Evolutionary conservation across 2,329 filamentous ascomycete genomes (phyloP), one percentile per base, ranked within the genome.

Genomic region (Coleophoma cylindrospora): DNA sequence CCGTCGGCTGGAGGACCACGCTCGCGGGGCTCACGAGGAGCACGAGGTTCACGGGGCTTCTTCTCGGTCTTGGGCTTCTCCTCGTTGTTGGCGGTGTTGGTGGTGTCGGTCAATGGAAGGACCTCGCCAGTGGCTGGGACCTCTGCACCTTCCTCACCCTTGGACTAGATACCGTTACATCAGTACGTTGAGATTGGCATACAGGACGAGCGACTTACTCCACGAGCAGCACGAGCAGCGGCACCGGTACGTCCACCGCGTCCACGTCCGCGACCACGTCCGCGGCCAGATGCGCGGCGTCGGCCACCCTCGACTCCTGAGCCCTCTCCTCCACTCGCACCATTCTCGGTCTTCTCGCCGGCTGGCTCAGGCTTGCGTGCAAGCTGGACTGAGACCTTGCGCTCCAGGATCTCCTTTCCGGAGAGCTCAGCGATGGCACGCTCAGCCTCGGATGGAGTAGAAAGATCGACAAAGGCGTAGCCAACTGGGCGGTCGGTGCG

Each of bases 381-480:
- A 66, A 96, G 87, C 79, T 99, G 94, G 61, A 99, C 94, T 43
- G 91, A 97, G 68, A 97, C 94, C 86, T 97, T 97, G 74, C 94
- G 92, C 74, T 96, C 91, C 53, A 97, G 84, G 65, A 99, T 94
- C 76, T 95, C 91, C 80, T 96, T 91, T 73, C 92, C 92, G 65
- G 94, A 96, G 60, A 99, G 87, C 75, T 96, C 90, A 64, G 83
- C 79, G 65, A 99, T 97, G 67, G 94, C 94, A 71, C 91, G 89
- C 75, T 96, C 89, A 58, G 94, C 94, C 79, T 97, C 94, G 60
- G 83, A 84, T 54, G 94, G 89, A 58, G 92, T 96, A 55, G 90
- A 95, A 60, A 99, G 87, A 69, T 97, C 94, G 71, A 99, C 94
- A 70, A 99, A 99, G 69, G 94, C 94, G 74, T 97, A 99, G 68